phyloP scores from a whole-genome alignment of 2,329 filamentous ascomycete species.

The Domatiomyces catenatus region DNA sequence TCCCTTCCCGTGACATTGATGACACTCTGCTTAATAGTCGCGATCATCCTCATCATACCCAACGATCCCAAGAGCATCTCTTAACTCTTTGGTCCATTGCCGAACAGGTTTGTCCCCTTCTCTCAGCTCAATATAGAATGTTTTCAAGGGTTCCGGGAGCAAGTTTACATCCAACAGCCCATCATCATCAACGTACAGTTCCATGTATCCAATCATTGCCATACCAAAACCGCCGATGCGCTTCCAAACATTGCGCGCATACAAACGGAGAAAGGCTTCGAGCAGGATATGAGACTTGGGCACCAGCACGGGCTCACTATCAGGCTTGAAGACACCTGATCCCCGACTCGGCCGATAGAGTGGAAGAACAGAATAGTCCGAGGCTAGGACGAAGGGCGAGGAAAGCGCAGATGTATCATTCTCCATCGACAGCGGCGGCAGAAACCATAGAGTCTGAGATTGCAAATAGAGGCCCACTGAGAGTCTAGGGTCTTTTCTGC shows the following conservation, averaged over 20 bases:
- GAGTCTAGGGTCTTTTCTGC: constrained; percentile 3
- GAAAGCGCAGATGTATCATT: not conserved
- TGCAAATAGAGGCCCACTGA: constrained; percentile 4
- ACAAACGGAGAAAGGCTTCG: constrained; percentile 7
- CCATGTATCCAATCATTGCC: constrained; percentile 5
- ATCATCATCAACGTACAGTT: not conserved
- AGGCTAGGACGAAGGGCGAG: constrained; percentile 6
- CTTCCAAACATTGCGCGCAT: constrained; percentile 5
- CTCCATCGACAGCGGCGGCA: constrained; percentile 3
- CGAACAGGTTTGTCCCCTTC: constrained; percentile 3
- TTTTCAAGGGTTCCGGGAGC: constrained; percentile 5
- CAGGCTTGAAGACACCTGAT: constrained; percentile 6
- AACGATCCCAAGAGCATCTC: constrained; percentile 3
- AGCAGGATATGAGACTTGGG: constrained; percentile 7
- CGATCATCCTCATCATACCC: no score
- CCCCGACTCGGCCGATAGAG: constrained; percentile 2
- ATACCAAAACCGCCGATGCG: constrained; percentile 3
- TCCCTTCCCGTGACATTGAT: no score
- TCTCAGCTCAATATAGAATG: constrained; percentile 5
- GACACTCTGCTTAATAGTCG: no score
- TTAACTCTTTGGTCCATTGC: constrained; percentile 8
- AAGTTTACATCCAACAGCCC: constrained; percentile 1
- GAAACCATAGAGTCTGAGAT: constrained; percentile 6
- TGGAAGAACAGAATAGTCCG: constrained; percentile 5
- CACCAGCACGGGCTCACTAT: constrained; percentile 3